Percentiles rank a stretch among this genome's conserved stretches.
phyloP scores from a whole-genome alignment of 2,329 filamentous ascomycete species.

The Penicillium sp. region DNA sequence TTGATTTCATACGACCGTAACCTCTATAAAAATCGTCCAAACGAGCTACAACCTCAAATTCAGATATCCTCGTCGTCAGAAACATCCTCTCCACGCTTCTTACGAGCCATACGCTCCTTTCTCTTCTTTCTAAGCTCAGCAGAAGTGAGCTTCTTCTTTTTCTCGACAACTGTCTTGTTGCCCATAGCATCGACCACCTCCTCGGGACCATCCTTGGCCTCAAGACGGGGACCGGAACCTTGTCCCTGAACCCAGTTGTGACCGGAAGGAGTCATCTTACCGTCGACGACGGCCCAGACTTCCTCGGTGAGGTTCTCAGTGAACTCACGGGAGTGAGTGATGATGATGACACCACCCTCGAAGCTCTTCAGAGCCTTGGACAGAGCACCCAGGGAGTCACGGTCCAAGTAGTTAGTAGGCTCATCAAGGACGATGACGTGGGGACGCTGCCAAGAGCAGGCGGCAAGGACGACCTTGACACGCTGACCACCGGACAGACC shows the following conservation, averaged over 20 bases:
- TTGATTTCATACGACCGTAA: too few relatives aligned
- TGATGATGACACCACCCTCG: constrained; percentile 99
- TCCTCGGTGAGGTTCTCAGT: constrained; percentile 97
- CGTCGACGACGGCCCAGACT: constrained; percentile 95
- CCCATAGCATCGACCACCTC: constrained; percentile 92
- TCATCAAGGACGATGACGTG: constrained; percentile 99
- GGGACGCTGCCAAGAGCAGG: constrained; percentile 97
- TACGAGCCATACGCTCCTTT: too few relatives aligned
- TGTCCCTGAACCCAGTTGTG: constrained; percentile 99
- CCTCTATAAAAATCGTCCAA: too few relatives aligned
- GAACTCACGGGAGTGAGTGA: constrained; percentile 97
- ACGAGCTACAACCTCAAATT: too few relatives aligned
- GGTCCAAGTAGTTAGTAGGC: constrained; percentile 98
- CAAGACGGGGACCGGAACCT: constrained; percentile 74
- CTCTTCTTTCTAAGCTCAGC: too few relatives aligned
- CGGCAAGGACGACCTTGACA: constrained; percentile 98
- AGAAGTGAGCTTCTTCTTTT: too few relatives aligned
- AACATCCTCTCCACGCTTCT: too few relatives aligned
- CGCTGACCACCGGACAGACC: constrained; percentile 99
- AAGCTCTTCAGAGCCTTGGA: constrained; percentile 97
- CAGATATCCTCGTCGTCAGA: too few relatives aligned
- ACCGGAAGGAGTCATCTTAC: constrained; percentile 77
- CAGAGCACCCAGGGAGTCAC: constrained; percentile 94
- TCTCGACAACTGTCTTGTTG: constrained; percentile 84
- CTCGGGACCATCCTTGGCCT: constrained; percentile 63